These are phyloP conservation scores for Podospora australis DNA, from an alignment of 495 filamentous ascomycete genomes.

Conservation along the genomic window DNA sequence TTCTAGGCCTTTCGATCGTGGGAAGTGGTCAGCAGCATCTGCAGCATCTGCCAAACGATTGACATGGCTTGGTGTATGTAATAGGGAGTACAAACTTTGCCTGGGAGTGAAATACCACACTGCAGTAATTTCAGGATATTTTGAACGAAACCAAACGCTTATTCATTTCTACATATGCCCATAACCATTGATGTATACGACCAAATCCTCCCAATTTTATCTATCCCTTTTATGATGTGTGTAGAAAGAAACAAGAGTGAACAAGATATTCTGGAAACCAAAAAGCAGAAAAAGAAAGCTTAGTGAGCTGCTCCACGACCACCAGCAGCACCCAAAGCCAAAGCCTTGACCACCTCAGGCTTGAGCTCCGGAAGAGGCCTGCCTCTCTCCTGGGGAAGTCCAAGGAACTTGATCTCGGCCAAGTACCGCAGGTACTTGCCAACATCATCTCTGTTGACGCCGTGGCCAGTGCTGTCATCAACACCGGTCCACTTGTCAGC, in stretches of 20 bases:
- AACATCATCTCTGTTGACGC: slow-evolving; percentile 60
- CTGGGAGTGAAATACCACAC: no score
- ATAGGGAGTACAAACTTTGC: background rate
- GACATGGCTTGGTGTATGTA: no score
- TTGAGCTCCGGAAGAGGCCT: slow-evolving; percentile 45
- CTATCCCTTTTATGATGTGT: background rate
- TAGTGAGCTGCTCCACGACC: slow-evolving; percentile 26
- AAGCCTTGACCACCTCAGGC: slow-evolving; percentile 47
- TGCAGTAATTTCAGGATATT: no score
- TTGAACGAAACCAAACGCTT: no score
- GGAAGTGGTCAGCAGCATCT: no score
- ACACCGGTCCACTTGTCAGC: slow-evolving; percentile 52
- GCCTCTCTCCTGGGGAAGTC: slow-evolving; percentile 42
- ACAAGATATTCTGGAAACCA: background rate
- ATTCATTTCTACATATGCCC: background rate
- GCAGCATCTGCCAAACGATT: no score
- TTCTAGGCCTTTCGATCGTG: slow-evolving; percentile 13
- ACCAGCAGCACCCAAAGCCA: slow-evolving; percentile 21
- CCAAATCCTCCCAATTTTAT: background rate
- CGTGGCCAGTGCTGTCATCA: slow-evolving; percentile 55
- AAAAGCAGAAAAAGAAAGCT: background rate
- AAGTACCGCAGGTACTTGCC: slow-evolving; percentile 71
- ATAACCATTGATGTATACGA: background rate
- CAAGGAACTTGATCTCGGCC: slow-evolving; percentile 63
- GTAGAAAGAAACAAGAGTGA: background rate